Evolutionary conservation across 345 rosid genomes (phyloP).

Genomic region (Eucalyptus camaldulensis): DNA sequence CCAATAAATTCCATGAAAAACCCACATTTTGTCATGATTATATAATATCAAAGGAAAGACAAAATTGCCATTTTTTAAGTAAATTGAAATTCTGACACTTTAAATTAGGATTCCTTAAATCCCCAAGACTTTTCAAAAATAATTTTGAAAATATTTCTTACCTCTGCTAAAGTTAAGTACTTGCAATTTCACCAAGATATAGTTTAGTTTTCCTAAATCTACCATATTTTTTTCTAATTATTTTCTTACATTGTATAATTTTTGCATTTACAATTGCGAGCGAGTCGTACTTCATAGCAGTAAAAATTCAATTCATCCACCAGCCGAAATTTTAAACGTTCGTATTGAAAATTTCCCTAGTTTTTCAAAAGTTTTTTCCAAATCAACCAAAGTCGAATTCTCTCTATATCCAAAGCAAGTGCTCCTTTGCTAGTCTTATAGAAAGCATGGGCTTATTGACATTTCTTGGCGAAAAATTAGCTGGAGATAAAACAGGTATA

Average conservation of each 20-base stretch:
- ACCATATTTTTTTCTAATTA: not conserved
- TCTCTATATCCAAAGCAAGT: not conserved
- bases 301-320: not conserved
- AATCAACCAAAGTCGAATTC: not conserved
- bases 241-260: not conserved
- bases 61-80: not conserved
- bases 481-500: not conserved
- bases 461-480: too few species aligned
- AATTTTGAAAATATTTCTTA: too few species aligned
- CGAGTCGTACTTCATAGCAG: not conserved
- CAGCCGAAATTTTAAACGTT: not conserved
- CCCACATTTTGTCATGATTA: not conserved
- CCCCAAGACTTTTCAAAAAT: not conserved
- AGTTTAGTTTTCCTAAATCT: not conserved
- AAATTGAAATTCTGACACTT: not conserved
- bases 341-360: not conserved
- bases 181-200: not conserved
- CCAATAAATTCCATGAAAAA: not conserved
- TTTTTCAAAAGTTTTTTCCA: not conserved
- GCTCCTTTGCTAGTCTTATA: not conserved
- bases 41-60: not conserved
- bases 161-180: not conserved
- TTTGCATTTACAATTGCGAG: too few species aligned
- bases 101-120: not conserved
- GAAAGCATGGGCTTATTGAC: not conserved